phyloP scores from a whole-genome alignment of 176 grass and related monocot species.

The Carex kokanica region DNA sequence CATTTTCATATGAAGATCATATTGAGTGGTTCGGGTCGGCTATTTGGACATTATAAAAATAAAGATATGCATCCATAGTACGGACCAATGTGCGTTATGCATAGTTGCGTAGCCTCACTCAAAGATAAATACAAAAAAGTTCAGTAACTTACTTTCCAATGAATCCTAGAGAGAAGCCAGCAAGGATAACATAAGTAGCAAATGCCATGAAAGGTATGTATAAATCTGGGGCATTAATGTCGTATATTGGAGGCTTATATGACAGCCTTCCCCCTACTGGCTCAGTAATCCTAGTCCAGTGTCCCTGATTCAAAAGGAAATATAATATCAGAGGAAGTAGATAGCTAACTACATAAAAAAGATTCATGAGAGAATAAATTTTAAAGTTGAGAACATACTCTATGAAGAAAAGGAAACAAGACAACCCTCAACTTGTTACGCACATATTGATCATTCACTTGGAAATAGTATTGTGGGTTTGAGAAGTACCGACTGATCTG shows the following conservation, averaged over 20 bases:
- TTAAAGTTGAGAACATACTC: constrained; percentile 38
- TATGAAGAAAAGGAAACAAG: constrained; percentile 78
- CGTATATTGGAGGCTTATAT: constrained; percentile 87
- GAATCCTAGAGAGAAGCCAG: constrained; percentile 66
- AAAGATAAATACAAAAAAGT: background rate
- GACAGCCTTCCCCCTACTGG: constrained; percentile 75
- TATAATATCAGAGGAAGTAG: background rate
- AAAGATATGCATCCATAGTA: too few relatives aligned
- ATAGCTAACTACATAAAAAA: background rate
- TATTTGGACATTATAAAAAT: too few relatives aligned
- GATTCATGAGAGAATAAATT: background rate
- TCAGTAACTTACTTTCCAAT: constrained; percentile 63
- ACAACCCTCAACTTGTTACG: constrained; percentile 89
- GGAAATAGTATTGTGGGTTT: constrained; percentile 92
- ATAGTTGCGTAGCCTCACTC: too few relatives aligned
- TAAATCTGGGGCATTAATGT: constrained; percentile 89
- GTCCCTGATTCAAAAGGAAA: constrained; percentile 43
- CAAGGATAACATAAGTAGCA: constrained; percentile 70
- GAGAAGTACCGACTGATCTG: constrained; percentile 88
- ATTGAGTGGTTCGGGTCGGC: too few relatives aligned
- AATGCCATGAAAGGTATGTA: constrained; percentile 99
- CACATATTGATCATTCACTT: constrained; percentile 97
- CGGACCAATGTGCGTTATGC: too few relatives aligned
- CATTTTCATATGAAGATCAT: too few relatives aligned
- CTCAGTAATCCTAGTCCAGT: constrained; percentile 89